Base-by-base conservation (phyloP, 768 basidiomycete genomes). In the Tylopilus balloui region DNA sequence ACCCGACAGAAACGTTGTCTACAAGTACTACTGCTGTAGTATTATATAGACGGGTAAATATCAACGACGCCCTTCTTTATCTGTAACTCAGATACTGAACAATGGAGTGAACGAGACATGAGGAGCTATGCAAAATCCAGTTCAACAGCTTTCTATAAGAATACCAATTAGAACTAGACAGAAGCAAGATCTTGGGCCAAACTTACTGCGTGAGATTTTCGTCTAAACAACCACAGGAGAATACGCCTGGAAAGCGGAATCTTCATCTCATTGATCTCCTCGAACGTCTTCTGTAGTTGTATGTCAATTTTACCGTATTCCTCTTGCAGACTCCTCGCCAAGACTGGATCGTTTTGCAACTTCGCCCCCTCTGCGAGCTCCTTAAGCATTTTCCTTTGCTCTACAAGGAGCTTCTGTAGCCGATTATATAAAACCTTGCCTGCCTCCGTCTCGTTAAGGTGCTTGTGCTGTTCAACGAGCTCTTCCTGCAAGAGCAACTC, bases 391-490 rank as follows among this genome's bases (percentile, higher is more conserved):
- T 12, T 53, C 23, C 10, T 61, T 35, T 63, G 57, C 3, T 60
- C 60, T 2, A 8, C 3, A 2, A 61, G 61, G 14, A 60, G 51
- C 10, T 38, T 20, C 42, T 63, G 60, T n/a, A 46, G 32, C 5
- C 48, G 57, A 40, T 44, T 57, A 11, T 54, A 54, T 12, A 61
- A 7, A 35, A 49, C 29, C 27, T 57, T 63, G 6, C 37, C 61
- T 2, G 60, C 60, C 29, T 57, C 58, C 1, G 60, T 63, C 40
- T 62, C 60, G 19, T 60, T 57, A 1, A 63, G 41, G 29, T 34
- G 50, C 21, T 52, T 60, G 1, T 38, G 11, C 4, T 48, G 55
- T 6, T 31, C 37, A 10, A 57, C 39, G 0, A 60, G 41, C 34
- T 61, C 60, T 54, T 61, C 61, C 27, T 61, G 60, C 20, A 61